A percentile compares a stretch with the other conserved stretches of the same genome.
phyloP scores from a whole-genome alignment of 129 eudicot species.

The Smallanthus sonchifolius region DNA sequence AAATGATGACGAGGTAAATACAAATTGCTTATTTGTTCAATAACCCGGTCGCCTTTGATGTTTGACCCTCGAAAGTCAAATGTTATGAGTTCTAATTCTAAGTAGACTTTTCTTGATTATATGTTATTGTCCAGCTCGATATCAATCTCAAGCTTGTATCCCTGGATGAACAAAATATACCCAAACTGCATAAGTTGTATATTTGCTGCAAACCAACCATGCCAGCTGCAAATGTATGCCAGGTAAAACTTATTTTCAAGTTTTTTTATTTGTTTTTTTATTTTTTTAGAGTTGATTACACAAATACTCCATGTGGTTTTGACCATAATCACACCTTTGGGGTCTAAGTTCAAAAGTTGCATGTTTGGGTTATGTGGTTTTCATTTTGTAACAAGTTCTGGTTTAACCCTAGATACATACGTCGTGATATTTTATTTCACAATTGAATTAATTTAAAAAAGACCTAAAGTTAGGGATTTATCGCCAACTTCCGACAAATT shows the following conservation, averaged over 20 bases:
- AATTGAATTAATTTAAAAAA: no score
- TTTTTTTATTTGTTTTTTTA: background rate
- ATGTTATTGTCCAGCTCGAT: slow-evolving; percentile 46
- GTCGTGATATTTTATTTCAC: no score
- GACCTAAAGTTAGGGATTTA: no score
- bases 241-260: slow-evolving; percentile 31
- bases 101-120: background rate
- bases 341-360: no score
- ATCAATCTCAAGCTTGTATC: slow-evolving; percentile 47
- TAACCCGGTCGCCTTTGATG: background rate
- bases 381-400: no score
- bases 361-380: no score
- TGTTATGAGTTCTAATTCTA: background rate
- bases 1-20: slow-evolving; percentile 52
- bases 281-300: background rate
- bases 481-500: no score
- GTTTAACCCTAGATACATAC: no score
- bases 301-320: no score
- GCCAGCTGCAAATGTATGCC: slow-evolving; percentile 39
- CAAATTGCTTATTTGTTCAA: background rate
- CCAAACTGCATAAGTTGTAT: slow-evolving; percentile 43
- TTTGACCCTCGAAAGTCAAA: background rate
- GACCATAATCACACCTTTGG: no score
- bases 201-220: slow-evolving; percentile 58
- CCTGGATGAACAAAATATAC: slow-evolving; percentile 48